phyloP scores from a whole-genome alignment of 163 green algal species.

The Volvox carteri region DNA sequence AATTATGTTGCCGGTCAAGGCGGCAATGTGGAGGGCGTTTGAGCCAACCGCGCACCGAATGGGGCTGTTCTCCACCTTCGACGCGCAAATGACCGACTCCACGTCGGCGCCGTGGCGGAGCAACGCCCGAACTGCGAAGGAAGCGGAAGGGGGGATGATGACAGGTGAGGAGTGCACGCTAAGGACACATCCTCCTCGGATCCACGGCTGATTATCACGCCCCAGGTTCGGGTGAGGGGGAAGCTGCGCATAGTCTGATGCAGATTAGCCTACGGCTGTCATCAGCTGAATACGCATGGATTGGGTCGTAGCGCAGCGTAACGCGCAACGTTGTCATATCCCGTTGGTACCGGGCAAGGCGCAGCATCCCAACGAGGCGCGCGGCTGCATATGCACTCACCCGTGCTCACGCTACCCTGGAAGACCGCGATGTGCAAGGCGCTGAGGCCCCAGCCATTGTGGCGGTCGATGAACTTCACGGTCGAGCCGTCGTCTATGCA shows the following conservation, averaged over 20 bases:
- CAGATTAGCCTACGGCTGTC: too few relatives aligned
- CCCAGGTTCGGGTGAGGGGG: too few relatives aligned
- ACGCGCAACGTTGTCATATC: too few relatives aligned
- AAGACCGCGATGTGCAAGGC: conserved; percentile 71
- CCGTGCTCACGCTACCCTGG: conserved; percentile 68
- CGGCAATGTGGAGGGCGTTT: conserved; percentile 67
- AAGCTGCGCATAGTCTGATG: too few relatives aligned
- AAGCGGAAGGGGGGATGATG: neutral
- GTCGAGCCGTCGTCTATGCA: conserved; percentile 61
- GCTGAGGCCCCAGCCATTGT: conserved; percentile 74
- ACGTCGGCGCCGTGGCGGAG: conserved; percentile 65
- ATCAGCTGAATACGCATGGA: too few relatives aligned
- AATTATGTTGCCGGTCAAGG: conserved; percentile 63
- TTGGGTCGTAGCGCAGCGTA: too few relatives aligned
- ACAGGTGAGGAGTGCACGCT: neutral
- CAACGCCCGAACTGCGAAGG: conserved; percentile 56
- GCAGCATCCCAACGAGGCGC: too few relatives aligned
- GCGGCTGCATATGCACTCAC: too few relatives aligned
- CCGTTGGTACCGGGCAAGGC: too few relatives aligned
- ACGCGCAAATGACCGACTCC: conserved; percentile 57
- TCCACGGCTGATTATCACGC: too few relatives aligned
- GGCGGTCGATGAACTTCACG: conserved; percentile 71
- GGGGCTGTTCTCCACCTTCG: conserved; percentile 65
- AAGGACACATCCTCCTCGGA: too few relatives aligned
- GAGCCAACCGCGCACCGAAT: conserved; percentile 66